These are phyloP conservation scores for Glycine soja DNA, from an alignment of 306 rosid species.

Conservation along the genomic window DNA sequence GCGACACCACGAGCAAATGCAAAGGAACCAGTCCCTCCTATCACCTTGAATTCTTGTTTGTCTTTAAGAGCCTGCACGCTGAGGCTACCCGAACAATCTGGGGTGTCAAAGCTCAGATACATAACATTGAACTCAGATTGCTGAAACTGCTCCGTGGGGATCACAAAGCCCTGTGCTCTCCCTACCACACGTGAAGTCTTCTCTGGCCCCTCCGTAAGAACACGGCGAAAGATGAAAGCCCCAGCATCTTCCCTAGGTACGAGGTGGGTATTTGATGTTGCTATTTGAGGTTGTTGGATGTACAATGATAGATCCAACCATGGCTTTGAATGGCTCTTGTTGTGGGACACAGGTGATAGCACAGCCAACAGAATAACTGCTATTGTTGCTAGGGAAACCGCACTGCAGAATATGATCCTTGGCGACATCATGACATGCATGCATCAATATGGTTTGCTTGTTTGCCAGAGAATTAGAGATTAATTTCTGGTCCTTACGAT, in stretches of 20 bases:
- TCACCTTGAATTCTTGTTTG: constrained; percentile 58
- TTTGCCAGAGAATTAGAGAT: too few species aligned
- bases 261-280: constrained; percentile 35
- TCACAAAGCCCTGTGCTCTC: constrained; percentile 76
- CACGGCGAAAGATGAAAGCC: constrained; percentile 48
- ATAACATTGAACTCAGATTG: constrained; percentile 40
- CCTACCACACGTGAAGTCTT: constrained; percentile 73
- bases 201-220: constrained; percentile 77
- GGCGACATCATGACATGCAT: constrained; percentile 44
- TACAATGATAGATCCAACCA: constrained; percentile 78
- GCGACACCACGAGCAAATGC: constrained; percentile 92
- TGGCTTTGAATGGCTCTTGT: constrained; percentile 50
- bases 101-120: constrained; percentile 70
- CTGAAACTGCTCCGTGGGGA: constrained; percentile 66
- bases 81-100: constrained; percentile 71
- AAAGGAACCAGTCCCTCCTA: constrained; percentile 90
- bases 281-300: constrained; percentile 68
- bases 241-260: constrained; percentile 42
- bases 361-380: constrained; percentile 73
- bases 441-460: too few species aligned
- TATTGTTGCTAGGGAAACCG: constrained; percentile 65
- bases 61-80: constrained; percentile 62
- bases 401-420: constrained; percentile 62
- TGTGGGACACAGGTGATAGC: constrained; percentile 65
- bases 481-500: too few species aligned